Base-by-base conservation (phyloP, 73 alveolate species). In the Tetrahymena elliotti region DNA sequence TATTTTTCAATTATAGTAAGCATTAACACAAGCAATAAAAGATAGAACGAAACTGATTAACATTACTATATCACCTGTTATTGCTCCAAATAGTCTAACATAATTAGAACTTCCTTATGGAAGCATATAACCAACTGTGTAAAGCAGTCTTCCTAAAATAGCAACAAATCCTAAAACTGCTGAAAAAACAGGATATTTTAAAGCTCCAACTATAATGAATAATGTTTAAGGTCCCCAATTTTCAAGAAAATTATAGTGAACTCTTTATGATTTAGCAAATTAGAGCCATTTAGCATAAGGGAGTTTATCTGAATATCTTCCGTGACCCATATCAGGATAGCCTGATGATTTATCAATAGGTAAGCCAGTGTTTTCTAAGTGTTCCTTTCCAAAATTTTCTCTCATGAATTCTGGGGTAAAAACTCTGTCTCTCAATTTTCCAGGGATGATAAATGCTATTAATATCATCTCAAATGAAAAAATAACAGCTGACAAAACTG, bases 241-340 rank as follows among this genome's bases (percentile, higher is more conserved):
- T 94, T 96, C 97, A 20, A 96, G 84, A 53, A 82, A 96, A 92
- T 96, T 96, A 83, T 84, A 84, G 39, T 96, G 97, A 38, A 53
- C 95, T 84, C 97, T 83, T 41, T 84, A 53, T 22, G 94, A 95
- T 33, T 52, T 84, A 54, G 94, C 95, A 96, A 96, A 96, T 27
- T 94, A 38, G 83, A 68, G 93, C 97, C 97, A 96, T 40, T 31
- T 84, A 84, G 84, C 94, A 92, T 96, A 96, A 22, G 96, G 95
- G 11, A 96, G 96, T 52, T 88, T 94, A 68, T 96, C 84, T 1
- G 96, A 84, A 94, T 84, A 96, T 84, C 96, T 84, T 10, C 97
- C 97, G 94, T 96, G 94, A 36, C 97, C 97, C 97, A 96, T 96
- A 93, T 96, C 97, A 22, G 97, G 97, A 93, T 94, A 94, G 54